phyloP scores from a whole-genome alignment of 2,329 filamentous ascomycete species.

The Verticillium isaacii region DNA sequence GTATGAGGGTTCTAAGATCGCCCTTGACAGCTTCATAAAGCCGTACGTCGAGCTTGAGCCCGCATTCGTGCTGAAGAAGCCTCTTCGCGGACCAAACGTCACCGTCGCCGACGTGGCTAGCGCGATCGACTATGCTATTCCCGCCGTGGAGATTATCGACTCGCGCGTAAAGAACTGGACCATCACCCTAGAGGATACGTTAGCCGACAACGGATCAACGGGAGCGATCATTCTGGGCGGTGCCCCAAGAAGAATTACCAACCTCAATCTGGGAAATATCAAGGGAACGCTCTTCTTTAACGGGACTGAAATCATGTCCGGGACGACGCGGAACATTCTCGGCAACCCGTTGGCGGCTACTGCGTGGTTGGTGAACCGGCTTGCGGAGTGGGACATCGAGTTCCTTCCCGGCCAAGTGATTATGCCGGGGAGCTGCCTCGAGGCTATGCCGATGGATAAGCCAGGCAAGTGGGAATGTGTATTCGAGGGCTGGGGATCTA shows the following conservation, averaged over 20 bases:
- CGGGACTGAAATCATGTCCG: constrained; percentile 17
- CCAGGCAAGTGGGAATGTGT: constrained; percentile 16
- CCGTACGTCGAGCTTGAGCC: constrained; percentile 22
- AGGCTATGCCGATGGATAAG: constrained; percentile 17
- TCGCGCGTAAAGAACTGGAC: constrained; percentile 20
- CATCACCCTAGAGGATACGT: constrained; percentile 18
- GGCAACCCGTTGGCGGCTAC: constrained; percentile 17
- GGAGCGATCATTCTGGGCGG: constrained; percentile 20
- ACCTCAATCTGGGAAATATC: constrained; percentile 17
- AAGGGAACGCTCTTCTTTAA: constrained; percentile 17
- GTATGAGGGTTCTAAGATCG: constrained; percentile 18
- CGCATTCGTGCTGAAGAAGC: constrained; percentile 18
- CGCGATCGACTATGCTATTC: constrained; percentile 21
- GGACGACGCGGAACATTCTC: constrained; percentile 20
- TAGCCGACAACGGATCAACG: constrained; percentile 20
- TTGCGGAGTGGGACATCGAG: constrained; percentile 16
- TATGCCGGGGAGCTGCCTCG: constrained; percentile 18
- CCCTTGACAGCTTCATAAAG: constrained; percentile 16
- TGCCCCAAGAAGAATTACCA: constrained; percentile 15
- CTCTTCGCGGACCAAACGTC: constrained; percentile 17
- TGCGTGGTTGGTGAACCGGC: constrained; percentile 19
- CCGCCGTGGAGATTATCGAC: constrained; percentile 23
- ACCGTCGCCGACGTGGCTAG: constrained; percentile 22
- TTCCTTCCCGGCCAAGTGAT: constrained; percentile 18
- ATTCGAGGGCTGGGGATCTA: constrained; percentile 18